phyloP scores from a whole-genome alignment of 805 yeast genomes.

The Saccharomyces eubayanus region DNA sequence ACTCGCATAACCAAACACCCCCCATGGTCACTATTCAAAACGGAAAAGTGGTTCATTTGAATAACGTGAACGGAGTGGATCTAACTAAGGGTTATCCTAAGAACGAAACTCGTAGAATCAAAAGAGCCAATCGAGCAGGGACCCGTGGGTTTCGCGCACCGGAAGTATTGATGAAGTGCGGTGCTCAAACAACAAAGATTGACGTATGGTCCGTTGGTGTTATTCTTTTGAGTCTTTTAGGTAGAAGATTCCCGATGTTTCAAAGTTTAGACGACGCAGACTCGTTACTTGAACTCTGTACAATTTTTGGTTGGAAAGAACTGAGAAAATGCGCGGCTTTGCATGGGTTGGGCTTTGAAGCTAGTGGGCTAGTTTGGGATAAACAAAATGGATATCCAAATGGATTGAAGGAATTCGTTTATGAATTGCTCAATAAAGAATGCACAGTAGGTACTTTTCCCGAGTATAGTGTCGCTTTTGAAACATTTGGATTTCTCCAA shows the following conservation, averaged over 20 bases:
- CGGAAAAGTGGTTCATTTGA: slow-evolving; percentile 26
- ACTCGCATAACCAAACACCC: slow-evolving; percentile 4
- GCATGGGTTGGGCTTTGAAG: slow-evolving; percentile 84
- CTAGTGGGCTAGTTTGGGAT: slow-evolving; percentile 43
- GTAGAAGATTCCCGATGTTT: slow-evolving; percentile 85
- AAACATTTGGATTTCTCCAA: slow-evolving; percentile 43
- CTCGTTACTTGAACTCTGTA: slow-evolving; percentile 76
- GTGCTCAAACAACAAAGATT: slow-evolving; percentile 69
- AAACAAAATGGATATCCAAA: slow-evolving; percentile 33
- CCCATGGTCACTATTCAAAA: slow-evolving; percentile 27
- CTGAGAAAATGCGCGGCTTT: slow-evolving; percentile 70
- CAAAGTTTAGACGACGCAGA: slow-evolving; percentile 91
- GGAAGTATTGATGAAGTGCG: slow-evolving; percentile 80
- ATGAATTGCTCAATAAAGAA: slow-evolving; percentile 23
- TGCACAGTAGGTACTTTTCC: slow-evolving; percentile 54
- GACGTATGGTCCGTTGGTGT: slow-evolving; percentile 94
- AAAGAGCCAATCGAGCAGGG: slow-evolving; percentile 95
- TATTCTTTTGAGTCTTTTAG: slow-evolving; percentile 65
- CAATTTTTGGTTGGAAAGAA: slow-evolving; percentile 66
- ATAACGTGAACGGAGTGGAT: slow-evolving; percentile 31
- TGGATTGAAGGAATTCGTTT: slow-evolving; percentile 27
- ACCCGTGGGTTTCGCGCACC: slow-evolving; percentile 94
- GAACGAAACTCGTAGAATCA: slow-evolving; percentile 77
- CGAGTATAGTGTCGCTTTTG: slow-evolving; percentile 61
- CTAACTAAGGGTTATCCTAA: slow-evolving; percentile 66